A percentile compares a stretch with the other conserved stretches of the same genome.
Conservation (phyloP, 2,329 filamentous ascomycete species). For the Raffaelea ambrosiae region DNA sequence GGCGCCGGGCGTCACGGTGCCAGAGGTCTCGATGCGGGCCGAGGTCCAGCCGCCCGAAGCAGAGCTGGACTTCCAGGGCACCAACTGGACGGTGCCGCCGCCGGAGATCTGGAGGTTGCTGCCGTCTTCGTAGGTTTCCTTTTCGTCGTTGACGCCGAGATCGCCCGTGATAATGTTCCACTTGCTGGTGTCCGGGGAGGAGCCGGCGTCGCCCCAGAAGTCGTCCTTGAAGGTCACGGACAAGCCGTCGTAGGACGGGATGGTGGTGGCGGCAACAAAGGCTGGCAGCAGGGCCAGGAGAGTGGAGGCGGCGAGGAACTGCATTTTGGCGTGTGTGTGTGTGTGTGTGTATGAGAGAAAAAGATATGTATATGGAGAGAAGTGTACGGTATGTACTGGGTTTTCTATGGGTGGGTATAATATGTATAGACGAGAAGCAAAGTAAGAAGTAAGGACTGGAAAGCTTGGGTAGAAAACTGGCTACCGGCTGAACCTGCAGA, state of each 20-base stretch:
- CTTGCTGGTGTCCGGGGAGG: constrained; percentile 21
- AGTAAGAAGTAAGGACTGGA: not conserved
- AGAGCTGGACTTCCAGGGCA: constrained; percentile 33
- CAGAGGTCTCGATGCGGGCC: constrained; percentile 42
- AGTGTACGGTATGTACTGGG: not conserved
- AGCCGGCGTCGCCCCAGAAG: constrained; percentile 29
- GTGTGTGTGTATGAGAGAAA: not conserved
- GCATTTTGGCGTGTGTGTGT: constrained; percentile 2
- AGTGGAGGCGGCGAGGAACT: constrained; percentile 19
- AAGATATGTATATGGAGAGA: not conserved
- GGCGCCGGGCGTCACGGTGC: constrained; percentile 33
- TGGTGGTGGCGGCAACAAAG: constrained; percentile 25
- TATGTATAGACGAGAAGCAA: not conserved
- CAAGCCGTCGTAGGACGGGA: constrained; percentile 31
- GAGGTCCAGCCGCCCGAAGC: constrained; percentile 42
- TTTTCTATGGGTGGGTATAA: too few species aligned
- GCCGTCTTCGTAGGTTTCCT: constrained; percentile 38
- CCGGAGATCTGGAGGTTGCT: constrained; percentile 43
- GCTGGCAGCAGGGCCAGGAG: constrained; percentile 15
- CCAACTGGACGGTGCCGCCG: constrained; percentile 39
- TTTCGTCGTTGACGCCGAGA: constrained; percentile 53
- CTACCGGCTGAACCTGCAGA: not conserved
- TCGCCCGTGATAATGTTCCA: constrained; percentile 44
- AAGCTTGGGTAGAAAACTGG: not conserved
- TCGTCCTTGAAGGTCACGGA: constrained; percentile 32